A percentile compares a stretch with the other conserved stretches of the same genome.
phyloP scores from a whole-genome alignment of 805 yeast species.

The Debaryomyces hansenii region DNA sequence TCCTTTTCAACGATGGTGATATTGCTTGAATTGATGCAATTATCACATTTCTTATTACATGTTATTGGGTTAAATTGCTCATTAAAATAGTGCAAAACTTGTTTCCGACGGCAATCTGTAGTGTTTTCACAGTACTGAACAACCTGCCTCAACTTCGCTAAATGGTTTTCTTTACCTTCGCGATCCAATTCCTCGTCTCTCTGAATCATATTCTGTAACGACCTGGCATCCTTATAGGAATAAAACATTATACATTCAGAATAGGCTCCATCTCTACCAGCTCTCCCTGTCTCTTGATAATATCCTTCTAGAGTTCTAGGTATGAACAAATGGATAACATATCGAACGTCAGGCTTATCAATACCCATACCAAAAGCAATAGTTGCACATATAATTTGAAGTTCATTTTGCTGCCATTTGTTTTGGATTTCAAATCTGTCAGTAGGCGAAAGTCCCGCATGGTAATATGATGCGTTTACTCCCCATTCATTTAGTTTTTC shows the following conservation, averaged over 20 bases:
- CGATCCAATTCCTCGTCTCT: conserved; percentile 67
- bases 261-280: conserved; percentile 89
- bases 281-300: conserved; percentile 97
- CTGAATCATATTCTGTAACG: conserved; percentile 73
- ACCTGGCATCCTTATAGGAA: conserved; percentile 75
- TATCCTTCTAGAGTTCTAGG: conserved; percentile 94
- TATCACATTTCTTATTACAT: conserved; percentile 81
- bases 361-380: conserved; percentile 99
- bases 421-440: conserved; percentile 72
- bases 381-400: conserved; percentile 90
- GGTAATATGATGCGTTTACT: conserved; percentile 73
- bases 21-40: conserved; percentile 53
- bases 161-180: conserved; percentile 71
- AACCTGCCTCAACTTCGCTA: conserved; percentile 75
- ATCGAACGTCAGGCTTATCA: conserved; percentile 93
- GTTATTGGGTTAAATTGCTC: conserved; percentile 68
- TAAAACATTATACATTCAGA: conserved; percentile 85
- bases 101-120: conserved; percentile 86
- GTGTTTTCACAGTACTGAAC: conserved; percentile 88
- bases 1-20: conserved; percentile 55
- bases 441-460: conserved; percentile 90
- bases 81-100: conserved; percentile 87
- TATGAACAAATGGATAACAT: conserved; percentile 81
- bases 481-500: conserved; percentile 58
- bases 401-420: conserved; percentile 72